Base-by-base conservation (phyloP, 2,329 filamentous ascomycete genomes). In the Ceratocystis albifundus region DNA sequence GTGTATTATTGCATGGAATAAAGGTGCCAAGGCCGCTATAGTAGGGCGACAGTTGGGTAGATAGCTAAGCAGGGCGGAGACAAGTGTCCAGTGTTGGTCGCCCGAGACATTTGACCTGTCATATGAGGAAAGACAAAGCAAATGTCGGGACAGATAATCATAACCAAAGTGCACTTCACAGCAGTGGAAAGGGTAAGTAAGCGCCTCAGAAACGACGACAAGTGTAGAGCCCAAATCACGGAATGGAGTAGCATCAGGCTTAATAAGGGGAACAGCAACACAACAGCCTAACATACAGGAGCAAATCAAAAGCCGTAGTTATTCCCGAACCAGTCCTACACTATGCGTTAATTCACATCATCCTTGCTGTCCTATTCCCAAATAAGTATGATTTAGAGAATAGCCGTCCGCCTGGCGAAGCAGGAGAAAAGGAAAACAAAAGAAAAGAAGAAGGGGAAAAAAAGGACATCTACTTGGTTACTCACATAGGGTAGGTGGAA, bases 1-100 rank as follows among this genome's bases (percentile, higher is more conserved):
- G 69, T 86, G 70, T 10, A 84, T 85, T 69, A 87, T 76, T 63
- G 74, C 70, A 62, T 78, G 76, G 12, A 78, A 79, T 70, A 78
- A 62, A 32, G 64, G 28, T 8, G 66, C 44, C 7, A 61, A 63
- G n/a, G 63, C 46, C 36, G 63, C 59, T 63, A 68, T 57, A 8
- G 53, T 22, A 7, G n/a, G 17, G n/a, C 46, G 10, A 41, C 3
- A 4, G 36, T 41, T 41, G 10, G 36, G 46, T 50, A 7, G n/a
- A 50, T n/a, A n/a, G 22, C 17, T 50, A n/a, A 22, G 5, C n/a
- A 22, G 4, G 46, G 17, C 46, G n/a, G 17, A 22, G 46, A 8
- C 36, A 12, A 41, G 36, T 41, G 8, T 12, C 36, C 36, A 41
- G 36, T 41, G 36, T 12, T 41, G 36, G 46, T 17, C 0, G 2